A percentile compares a stretch with the other conserved stretches of the same genome.
Conservation (phyloP, 306 rosid genomes). For the Lablab purpureus region DNA sequence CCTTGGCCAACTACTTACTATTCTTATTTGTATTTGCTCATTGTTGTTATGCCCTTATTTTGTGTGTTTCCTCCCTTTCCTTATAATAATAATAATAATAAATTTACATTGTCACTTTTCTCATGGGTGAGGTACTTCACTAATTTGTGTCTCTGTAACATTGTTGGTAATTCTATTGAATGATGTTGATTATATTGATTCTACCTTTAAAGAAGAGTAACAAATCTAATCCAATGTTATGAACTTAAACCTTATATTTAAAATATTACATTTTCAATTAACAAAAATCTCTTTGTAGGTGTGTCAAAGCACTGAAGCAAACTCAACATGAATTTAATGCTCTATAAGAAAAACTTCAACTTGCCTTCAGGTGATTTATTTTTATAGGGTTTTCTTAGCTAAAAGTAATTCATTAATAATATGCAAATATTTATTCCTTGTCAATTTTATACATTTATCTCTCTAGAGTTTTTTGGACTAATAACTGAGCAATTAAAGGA, state of each 20-base stretch:
- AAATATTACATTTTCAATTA: neutral
- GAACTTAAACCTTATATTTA: neutral
- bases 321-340: conserved; percentile 3
- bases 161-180: too few relatives aligned
- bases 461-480: too few relatives aligned
- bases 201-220: conserved; percentile 37
- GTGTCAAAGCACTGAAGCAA: conserved; percentile 36
- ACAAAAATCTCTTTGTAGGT: conserved; percentile 23
- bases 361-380: conserved; percentile 48
- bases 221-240: neutral
- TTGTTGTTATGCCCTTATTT: neutral
- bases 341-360: conserved; percentile 38
- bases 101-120: too few relatives aligned
- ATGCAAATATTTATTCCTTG: neutral
- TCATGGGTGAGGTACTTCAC: too few relatives aligned
- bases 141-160: too few relatives aligned
- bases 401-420: neutral
- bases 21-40: neutral
- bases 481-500: too few relatives aligned
- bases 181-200: too few relatives aligned
- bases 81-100: neutral
- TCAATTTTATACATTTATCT: too few relatives aligned
- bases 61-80: neutral
- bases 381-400: too few relatives aligned
- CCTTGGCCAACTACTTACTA: neutral